Evolutionary conservation across 495 filamentous ascomycete species (phyloP), one percentile per base, ranked within the genome.

Genomic region (Polyplosphaeria fusca): DNA sequence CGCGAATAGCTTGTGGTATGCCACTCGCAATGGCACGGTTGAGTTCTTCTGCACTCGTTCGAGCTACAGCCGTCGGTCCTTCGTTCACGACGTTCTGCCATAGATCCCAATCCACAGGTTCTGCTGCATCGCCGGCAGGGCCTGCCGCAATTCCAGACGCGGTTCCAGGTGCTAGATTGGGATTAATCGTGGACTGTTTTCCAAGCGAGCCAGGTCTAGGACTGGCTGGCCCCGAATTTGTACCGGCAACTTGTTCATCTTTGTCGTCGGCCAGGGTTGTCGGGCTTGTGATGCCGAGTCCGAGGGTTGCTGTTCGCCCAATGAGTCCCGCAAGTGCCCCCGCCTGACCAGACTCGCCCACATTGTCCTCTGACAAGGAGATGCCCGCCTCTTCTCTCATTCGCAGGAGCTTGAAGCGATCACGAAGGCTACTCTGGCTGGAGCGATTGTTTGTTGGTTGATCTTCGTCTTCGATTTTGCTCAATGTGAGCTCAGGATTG

Each of bases 11-110:
- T 62, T 85, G 89, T 2, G 93, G 93, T 52, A 99, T 97, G 37
- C 93, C 93, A 44, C 87, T 85, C 32, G 93, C 88, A 54, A 97
- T 96, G 9, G 93, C 91, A 52, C 80, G 80, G 66, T 90, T 95
- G 49, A 99, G 73, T 64, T 96, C 91, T 51, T 91, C 87, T 2
- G 91, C 79, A 63, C 87, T 95, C 25, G 88, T 87, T 35, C 88
- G 78, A 24, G 87, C 87, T 55, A 96, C 84, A 7, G 89, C 91
- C 27, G 86, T 83, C 11, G 90, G 87, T 1, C 94, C 93, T 74
- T 95, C 86, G 60, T 96, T 90, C 26, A 99, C 93, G 1, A 99
- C 86, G 16, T 86, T 76, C 71, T 99, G 91, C 93, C 93, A 99
- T 18, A 99, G 73, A 70, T 97, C 94, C 93, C 93, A 99, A 67